Evolutionary conservation across 1,284 basidiomycete species (phyloP), one percentile per base, ranked within the genome.

Genomic region (Taiwanofungus camphoratus): DNA sequence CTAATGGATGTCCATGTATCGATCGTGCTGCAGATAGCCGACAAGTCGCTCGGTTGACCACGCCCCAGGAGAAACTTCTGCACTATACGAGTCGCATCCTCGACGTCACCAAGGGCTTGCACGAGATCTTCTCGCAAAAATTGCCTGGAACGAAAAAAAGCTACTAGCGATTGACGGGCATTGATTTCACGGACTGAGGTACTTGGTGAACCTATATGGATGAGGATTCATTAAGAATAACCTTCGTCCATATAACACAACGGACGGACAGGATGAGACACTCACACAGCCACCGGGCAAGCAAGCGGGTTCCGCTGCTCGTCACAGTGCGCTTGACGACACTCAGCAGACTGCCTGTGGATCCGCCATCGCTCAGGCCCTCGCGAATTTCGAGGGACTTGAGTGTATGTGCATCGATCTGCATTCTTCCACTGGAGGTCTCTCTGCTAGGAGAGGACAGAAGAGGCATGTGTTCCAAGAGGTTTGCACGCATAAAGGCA

Each of bases 361-460:
- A 62, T 0, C 86, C 81, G 2, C 88, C 88, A 49, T 89, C 86
- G 23, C 82, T 73, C 26, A 85, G 70, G 16, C 77, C 76, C 63
- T 93, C 88, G 22, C 82, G 74, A 44, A 97, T 87, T 64, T 97
- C 92, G 18, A 96, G 77, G 6, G 88, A 87, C 54, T 85, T 86
- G 55, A 95, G 81, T 1, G 93, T 95, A 59, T 93, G 85, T 2
- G 87, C 78, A 60, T 95, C 92, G 47, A 95, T 92, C 55, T 91
- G 87, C 88, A 94, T 92, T 22, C 80, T 73, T 19, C 70, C 64
- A n/a, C 68, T 62, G 2, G 60, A 55, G 7, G 62, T 68, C 59
- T 92, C 87, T 44, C 73, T 76, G 39, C 67, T 74, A 0, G 89
- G 88, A 12, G 66, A 60, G 22, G 71, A 65, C 15, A 90, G 69